A percentile compares a stretch with the other conserved stretches of the same genome.
phyloP scores from a whole-genome alignment of 148 eudicot species.

The Silene conica region DNA sequence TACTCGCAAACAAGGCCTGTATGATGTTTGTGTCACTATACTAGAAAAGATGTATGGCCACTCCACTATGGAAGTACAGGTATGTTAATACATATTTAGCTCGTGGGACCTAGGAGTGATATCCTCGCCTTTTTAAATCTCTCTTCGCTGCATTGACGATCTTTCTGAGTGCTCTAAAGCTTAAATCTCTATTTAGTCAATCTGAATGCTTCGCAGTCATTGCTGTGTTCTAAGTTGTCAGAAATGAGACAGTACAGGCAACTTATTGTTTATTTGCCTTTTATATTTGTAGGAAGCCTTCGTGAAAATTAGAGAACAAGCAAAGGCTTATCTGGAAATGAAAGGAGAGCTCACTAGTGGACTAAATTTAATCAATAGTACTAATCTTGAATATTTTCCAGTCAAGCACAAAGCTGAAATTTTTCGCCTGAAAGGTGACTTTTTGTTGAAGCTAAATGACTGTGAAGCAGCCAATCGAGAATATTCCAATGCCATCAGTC shows the following conservation, averaged over 20 bases:
- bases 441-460: conserved; percentile 76
- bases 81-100: conserved; percentile 22
- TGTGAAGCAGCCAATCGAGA: conserved; percentile 92
- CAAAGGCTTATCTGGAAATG: conserved; percentile 94
- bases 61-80: conserved; percentile 99
- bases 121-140: neutral
- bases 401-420: conserved; percentile 92
- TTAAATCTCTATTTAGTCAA: neutral
- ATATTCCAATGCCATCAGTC: conserved; percentile 86
- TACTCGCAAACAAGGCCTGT: conserved; percentile 87
- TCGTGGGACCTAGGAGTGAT: neutral
- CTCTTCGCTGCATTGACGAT: neutral
- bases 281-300: conserved; percentile 76
- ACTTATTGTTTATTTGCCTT: conserved; percentile 17
- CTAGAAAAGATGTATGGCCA: conserved; percentile 98
- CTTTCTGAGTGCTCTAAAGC: too few relatives aligned
- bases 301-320: conserved; percentile 91
- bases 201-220: neutral
- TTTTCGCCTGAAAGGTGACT: conserved; percentile 82
- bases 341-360: conserved; percentile 89
- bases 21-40: conserved; percentile 89
- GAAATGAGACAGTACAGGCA: neutral
- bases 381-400: conserved; percentile 94
- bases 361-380: conserved; percentile 77
- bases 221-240: neutral